Evolutionary conservation across 164 flowering plant species (phyloP), one percentile per base, ranked within the genome.

Genomic region (Macadamia tetraphylla): DNA sequence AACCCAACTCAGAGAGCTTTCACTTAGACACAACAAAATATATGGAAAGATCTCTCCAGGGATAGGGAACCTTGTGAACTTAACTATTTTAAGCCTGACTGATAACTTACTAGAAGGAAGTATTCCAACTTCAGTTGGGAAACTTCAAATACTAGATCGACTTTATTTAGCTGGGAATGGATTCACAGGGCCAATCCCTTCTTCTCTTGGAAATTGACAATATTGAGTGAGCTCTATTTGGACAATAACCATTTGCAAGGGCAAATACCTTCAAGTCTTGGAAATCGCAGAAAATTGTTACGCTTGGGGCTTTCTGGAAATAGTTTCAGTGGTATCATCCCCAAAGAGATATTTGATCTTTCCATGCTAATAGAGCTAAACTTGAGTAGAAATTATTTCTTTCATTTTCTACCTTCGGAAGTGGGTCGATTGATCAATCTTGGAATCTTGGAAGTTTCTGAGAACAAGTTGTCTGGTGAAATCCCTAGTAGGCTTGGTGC

Each of bases 41-140:
- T 43, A 40, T 7, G 84, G 86, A 61, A 66, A 31, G 56, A 66
- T 83, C 30, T 84, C 84, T 14, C 0, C 3, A 29, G 74, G 74
- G 42, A 72, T 83, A 11, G 70, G 58, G 9, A 79, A 77, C 30
- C 80, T 81, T 43, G 35, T 60, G 1, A 76, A 67, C 59, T 60
- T 83, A 6, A 11, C 10, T 13, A 14, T n/a, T 81, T 9, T 35
- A 30, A 3, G 9, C 79, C 62, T 53, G 11, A 18, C 5, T 35
- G 56, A 17, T 5, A 23, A 18, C 51, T 32, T 51, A 30, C 6
- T 69, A 8, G 29, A 2, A 10, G 77, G 79, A 15, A 32, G 1
- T 29, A 55, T 81, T n/a, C 84, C 78, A 2, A 63, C 18, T 8
- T 17, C 17, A 1, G 14, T 77, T 7, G 83, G 80, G 55, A 75